Base-by-base conservation (phyloP, 2,329 filamentous ascomycete genomes). In the Chaetomiaceae sp. region DNA sequence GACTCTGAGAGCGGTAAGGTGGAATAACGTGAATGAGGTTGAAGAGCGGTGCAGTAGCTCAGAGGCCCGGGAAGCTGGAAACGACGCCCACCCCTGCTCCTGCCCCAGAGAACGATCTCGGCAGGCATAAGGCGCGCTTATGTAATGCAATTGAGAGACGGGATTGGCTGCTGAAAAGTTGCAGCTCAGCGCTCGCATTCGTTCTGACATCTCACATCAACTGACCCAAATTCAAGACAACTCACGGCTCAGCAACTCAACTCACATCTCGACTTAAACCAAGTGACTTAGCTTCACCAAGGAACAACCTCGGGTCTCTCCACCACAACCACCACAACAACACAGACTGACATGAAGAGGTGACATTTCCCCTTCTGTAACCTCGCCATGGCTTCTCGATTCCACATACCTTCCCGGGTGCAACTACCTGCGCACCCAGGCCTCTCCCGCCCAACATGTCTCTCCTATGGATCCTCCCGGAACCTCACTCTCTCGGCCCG, bases 371-470 rank as follows among this genome's bases (percentile, higher is more conserved):
- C 5, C 8, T 12, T 2, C 21, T 25, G 13, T n/a, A 19, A 35
- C 21, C 46, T n/a, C n/a, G 38, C 37, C 25, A 56, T 54, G 54
- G 48, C 51, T 3, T 37, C 37, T n/a, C 51, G 48, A 12, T 14
- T 45, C 13, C 23, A 43, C 21, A 30, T 54, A 34, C 42, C 25
- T 14, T 46, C 4, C 6, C 34, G 34, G 44, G 34, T 35, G 12
- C 47, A 40, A 38, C 43, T 50, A 21, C 16, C 49, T 25, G 19
- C n/a, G n/a, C 44, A n/a, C 12, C 12, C 31, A 21, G 14, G 39
- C 35, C 37, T 37, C 27, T n/a, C 23, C 3, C 45, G 33, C 50
- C 35, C 30, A 20, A 3, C 16, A 44, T 13, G 14, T 33, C 46
- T 27, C n/a, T n/a, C n/a, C n/a, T n/a, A n/a, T n/a, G n/a, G n/a